Percentiles rank a stretch among this genome's conserved stretches.
phyloP scores from a whole-genome alignment of 1,139 yeast species.

The Barnettozyma hawaiiensis region DNA sequence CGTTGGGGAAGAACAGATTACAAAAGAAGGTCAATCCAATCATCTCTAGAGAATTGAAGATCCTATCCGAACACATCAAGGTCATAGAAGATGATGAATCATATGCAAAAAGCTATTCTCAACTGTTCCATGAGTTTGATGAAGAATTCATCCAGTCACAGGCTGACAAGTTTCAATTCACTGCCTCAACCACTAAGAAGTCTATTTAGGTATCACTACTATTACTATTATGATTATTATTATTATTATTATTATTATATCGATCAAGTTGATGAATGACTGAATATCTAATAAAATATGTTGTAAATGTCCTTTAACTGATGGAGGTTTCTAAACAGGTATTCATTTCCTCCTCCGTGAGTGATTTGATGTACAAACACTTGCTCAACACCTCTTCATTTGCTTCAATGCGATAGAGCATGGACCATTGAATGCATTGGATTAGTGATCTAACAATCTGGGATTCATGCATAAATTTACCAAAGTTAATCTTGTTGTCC shows the following conservation, averaged over 20 bases:
- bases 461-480: constrained; percentile 72
- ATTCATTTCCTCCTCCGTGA: constrained; percentile 74
- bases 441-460: constrained; percentile 73
- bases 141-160: constrained; percentile 20
- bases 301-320: background rate
- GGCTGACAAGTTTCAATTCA: constrained; percentile 14
- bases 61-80: constrained; percentile 16
- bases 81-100: constrained; percentile 19
- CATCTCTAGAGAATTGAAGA: constrained; percentile 12
- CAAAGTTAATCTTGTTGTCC: constrained; percentile 57
- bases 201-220: too few relatives aligned
- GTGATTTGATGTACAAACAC: constrained; percentile 73
- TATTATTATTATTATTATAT: too few relatives aligned
- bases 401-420: constrained; percentile 46
- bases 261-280: background rate
- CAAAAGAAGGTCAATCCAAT: constrained; percentile 21
- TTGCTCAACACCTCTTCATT: constrained; percentile 67
- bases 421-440: constrained; percentile 82
- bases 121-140: constrained; percentile 20
- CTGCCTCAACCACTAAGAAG: constrained; percentile 20
- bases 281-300: too few relatives aligned
- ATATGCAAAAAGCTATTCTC: constrained; percentile 11
- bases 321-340: constrained; percentile 28
- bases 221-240: too few relatives aligned
- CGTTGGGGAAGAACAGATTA: constrained; percentile 18